phyloP scores from a whole-genome alignment of 2,329 filamentous ascomycete species.

The Diaporthe humulicola region DNA sequence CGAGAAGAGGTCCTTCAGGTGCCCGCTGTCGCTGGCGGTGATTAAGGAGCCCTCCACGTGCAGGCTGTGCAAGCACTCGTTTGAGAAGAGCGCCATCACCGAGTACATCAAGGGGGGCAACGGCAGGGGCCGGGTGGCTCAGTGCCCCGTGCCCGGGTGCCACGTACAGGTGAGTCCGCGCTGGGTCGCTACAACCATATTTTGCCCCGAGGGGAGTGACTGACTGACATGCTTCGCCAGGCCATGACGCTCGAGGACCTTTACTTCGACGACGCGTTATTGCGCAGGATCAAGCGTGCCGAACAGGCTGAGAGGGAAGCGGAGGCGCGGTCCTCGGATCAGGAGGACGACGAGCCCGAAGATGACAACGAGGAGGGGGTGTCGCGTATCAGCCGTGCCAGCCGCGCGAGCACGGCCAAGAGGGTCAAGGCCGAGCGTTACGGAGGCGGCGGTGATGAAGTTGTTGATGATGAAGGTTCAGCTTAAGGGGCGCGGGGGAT shows the following conservation, averaged over 20 bases:
- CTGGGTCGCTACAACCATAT: not conserved
- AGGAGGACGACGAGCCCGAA: conserved; percentile 48
- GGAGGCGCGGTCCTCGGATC: conserved; percentile 58
- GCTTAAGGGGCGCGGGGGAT: not conserved
- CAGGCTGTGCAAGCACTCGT: conserved; percentile 77
- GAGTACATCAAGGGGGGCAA: conserved; percentile 59
- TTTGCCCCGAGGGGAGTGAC: not conserved
- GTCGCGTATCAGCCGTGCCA: not conserved
- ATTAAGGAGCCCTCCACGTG: conserved; percentile 78
- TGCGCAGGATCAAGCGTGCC: conserved; percentile 70
- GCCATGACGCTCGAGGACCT: conserved; percentile 65
- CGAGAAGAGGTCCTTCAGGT: conserved; percentile 75
- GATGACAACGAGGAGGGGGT: not conserved
- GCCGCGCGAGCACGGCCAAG: not conserved
- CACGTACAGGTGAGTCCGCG: conserved; percentile 58
- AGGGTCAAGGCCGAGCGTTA: conserved; percentile 47
- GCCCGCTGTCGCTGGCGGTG: conserved; percentile 75
- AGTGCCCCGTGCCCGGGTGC: conserved; percentile 78
- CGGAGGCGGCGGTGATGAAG: not conserved
- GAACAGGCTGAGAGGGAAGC: conserved; percentile 58
- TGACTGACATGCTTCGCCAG: conserved; percentile 33
- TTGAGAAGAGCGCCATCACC: conserved; percentile 75
- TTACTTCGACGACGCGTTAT: conserved; percentile 66
- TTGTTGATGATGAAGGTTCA: not conserved
- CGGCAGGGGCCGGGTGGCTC: conserved; percentile 48